Base-by-base conservation (phyloP, 768 basidiomycete species). In the Russula brevipes region DNA sequence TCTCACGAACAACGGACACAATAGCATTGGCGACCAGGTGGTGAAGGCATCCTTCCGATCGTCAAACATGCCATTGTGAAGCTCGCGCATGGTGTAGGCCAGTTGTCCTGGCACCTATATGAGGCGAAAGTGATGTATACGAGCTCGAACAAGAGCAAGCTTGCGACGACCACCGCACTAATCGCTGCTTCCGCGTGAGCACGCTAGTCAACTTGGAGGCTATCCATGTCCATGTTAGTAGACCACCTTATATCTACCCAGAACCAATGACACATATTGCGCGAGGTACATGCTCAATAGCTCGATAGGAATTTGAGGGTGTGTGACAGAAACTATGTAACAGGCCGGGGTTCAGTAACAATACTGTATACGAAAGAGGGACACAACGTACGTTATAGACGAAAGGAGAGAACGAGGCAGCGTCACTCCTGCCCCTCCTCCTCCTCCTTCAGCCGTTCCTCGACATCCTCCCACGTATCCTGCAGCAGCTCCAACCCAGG, bases 391-490 rank as follows among this genome's bases (percentile, higher is more conserved):
- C 11, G 4, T 14, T 14, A 42, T 4, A 14, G 1, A 42, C 11
- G 16, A 14, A 10, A 11, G 41, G 16, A 42, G 12, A 14, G 10
- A 10, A 42, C 1, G 10, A 14, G 16, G 7, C 38, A 11, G 6
- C 38, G 39, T 58, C 45, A 59, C 51, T 35, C 59, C 8, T 63
- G 14, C 38, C 57, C 60, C 31, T 64, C 14, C 39, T 59, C 65
- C 42, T 62, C 61, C 5, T 42, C 56, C 41, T 62, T 56, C 46
- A 68, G 24, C 59, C 61, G 54, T 44, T 58, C 9, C 61, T 66
- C 59, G 6, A 61, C 57, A 30, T 59, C 54, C 51, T 61, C 67
- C 67, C 67, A 68, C 12, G 56, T 52, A 54, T 68, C 67, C 59
- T 60, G 54, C 52, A 68, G 38, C 54, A 68, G 16, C 39, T 63